Evolutionary conservation across 805 yeast genomes (phyloP).

Genomic region (Ascoidea rubescens): DNA sequence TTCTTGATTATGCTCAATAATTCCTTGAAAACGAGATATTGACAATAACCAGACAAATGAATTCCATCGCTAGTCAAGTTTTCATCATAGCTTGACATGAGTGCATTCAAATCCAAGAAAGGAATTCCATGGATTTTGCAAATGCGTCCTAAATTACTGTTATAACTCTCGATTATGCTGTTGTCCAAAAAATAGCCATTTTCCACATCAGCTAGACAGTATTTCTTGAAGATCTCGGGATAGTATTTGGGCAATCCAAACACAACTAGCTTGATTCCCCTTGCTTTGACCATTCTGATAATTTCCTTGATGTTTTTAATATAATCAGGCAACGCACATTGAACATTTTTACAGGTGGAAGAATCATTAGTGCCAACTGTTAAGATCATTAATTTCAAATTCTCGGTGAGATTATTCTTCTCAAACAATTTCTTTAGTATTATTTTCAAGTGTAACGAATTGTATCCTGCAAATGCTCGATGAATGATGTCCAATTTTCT

Average conservation of each 20-base stretch:
- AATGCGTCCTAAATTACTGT: slow-evolving; percentile 30
- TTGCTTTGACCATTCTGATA: slow-evolving; percentile 5
- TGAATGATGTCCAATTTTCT: slow-evolving; percentile 55
- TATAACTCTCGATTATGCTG: slow-evolving; percentile 31
- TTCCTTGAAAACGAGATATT: too few species aligned
- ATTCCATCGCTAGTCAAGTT: slow-evolving; percentile 36
- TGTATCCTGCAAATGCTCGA: slow-evolving; percentile 73
- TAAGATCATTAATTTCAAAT: too few species aligned
- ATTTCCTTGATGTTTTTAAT: too few species aligned
- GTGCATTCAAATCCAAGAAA: slow-evolving; percentile 31
- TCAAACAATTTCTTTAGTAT: slow-evolving; percentile 37
- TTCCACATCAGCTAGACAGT: slow-evolving; percentile 20
- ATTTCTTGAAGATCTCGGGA: slow-evolving; percentile 22
- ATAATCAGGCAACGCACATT: too few species aligned
- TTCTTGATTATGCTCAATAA: too few species aligned
- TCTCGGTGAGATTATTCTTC: slow-evolving; percentile 21
- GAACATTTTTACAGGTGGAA: not conserved
- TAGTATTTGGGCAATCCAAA: slow-evolving; percentile 54
- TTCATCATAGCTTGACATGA: too few species aligned
- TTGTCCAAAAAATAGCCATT: slow-evolving; percentile 31
- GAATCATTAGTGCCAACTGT: not conserved
- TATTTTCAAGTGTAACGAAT: slow-evolving; percentile 40
- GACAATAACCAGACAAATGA: slow-evolving; percentile 33
- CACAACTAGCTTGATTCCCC: slow-evolving; percentile 37
- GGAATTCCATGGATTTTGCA: slow-evolving; percentile 36